These are phyloP conservation scores for Cladosporium sp. DNA, from an alignment of 2,329 filamentous ascomycete genomes.

Conservation along the genomic window DNA sequence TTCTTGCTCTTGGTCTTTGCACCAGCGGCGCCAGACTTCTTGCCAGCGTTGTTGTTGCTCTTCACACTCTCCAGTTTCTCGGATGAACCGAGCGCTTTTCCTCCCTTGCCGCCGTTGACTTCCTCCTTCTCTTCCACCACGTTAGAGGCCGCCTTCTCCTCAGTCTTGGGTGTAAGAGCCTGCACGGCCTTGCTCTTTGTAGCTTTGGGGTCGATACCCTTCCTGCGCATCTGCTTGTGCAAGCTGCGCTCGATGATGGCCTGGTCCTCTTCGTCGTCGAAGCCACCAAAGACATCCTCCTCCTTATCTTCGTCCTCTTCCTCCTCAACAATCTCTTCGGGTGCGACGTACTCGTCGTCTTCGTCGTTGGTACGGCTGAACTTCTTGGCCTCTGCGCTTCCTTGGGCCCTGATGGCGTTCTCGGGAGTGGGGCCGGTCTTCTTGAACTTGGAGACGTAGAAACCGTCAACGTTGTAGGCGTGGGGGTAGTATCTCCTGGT, in stretches of 20 bases:
- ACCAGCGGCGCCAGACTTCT: slow-evolving; percentile 8
- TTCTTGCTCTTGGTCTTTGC: slow-evolving; percentile 12
- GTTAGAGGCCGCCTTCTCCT: neutral
- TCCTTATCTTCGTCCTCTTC: slow-evolving; percentile 33
- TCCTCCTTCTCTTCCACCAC: slow-evolving; percentile 5
- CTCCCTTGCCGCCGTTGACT: slow-evolving; percentile 4
- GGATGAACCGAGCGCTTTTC: neutral
- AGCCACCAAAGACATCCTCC: slow-evolving; percentile 45
- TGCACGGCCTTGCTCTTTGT: slow-evolving; percentile 22
- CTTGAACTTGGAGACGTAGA: slow-evolving; percentile 97
- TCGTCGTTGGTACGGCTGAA: slow-evolving; percentile 40
- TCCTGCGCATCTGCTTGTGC: slow-evolving; percentile 40
- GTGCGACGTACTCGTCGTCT: slow-evolving; percentile 48
- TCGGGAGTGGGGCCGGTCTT: slow-evolving; percentile 76
- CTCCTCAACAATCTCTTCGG: slow-evolving; percentile 47
- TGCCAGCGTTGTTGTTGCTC: slow-evolving; percentile 8
- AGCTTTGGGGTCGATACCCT: slow-evolving; percentile 45
- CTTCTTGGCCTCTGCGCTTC: slow-evolving; percentile 27
- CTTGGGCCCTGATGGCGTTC: slow-evolving; percentile 47
- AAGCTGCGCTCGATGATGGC: slow-evolving; percentile 45
- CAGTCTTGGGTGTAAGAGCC: slow-evolving; percentile 9
- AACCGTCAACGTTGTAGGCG: slow-evolving; percentile 92
- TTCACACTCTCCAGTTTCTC: slow-evolving; percentile 2
- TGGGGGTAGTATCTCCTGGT: slow-evolving; percentile 87
- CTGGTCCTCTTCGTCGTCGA: slow-evolving; percentile 48